A percentile compares a stretch with the other conserved stretches of the same genome.
phyloP scores from a whole-genome alignment of 768 basidiomycete genomes.

The Tylopilus cervinicoccineus region DNA sequence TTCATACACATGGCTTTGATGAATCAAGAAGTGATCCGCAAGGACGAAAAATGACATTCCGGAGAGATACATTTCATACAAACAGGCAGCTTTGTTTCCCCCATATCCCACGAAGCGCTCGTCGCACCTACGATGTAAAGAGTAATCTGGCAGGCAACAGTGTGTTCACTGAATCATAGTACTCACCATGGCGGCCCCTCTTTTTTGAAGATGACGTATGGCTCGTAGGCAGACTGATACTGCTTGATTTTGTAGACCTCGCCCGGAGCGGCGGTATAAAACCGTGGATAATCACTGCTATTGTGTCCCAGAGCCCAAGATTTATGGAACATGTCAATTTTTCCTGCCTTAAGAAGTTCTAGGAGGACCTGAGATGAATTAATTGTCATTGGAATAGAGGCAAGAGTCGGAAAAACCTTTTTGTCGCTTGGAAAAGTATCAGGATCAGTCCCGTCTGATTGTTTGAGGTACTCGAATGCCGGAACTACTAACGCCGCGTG shows the following conservation, averaged over 20 bases:
- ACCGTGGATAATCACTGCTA: slow-evolving; percentile 72
- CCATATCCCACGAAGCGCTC: slow-evolving; percentile 90
- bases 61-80: slow-evolving; percentile 87
- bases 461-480: slow-evolving; percentile 76
- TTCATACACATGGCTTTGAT: slow-evolving; percentile 82
- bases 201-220: slow-evolving; percentile 80
- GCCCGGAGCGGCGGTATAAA: slow-evolving; percentile 56
- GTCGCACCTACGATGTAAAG: slow-evolving; percentile 65
- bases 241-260: slow-evolving; percentile 70
- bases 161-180: neutral
- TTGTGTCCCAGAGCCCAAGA: slow-evolving; percentile 78
- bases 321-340: slow-evolving; percentile 74
- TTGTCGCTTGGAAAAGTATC: slow-evolving; percentile 65
- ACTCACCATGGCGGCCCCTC: slow-evolving; percentile 70
- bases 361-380: slow-evolving; percentile 44
- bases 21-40: slow-evolving; percentile 83
- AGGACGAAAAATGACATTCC: slow-evolving; percentile 83
- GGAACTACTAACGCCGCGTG: slow-evolving; percentile 74
- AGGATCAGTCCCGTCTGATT: slow-evolving; percentile 58
- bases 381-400: neutral
- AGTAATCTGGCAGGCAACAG: neutral
- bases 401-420: slow-evolving; percentile 36
- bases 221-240: slow-evolving; percentile 86
- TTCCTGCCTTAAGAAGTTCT: slow-evolving; percentile 48
- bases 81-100: slow-evolving; percentile 88